Percentiles rank a stretch among this genome's conserved stretches.
Conservation (phyloP, 208 protist genomes). For the Leishmania braziliensis region DNA sequence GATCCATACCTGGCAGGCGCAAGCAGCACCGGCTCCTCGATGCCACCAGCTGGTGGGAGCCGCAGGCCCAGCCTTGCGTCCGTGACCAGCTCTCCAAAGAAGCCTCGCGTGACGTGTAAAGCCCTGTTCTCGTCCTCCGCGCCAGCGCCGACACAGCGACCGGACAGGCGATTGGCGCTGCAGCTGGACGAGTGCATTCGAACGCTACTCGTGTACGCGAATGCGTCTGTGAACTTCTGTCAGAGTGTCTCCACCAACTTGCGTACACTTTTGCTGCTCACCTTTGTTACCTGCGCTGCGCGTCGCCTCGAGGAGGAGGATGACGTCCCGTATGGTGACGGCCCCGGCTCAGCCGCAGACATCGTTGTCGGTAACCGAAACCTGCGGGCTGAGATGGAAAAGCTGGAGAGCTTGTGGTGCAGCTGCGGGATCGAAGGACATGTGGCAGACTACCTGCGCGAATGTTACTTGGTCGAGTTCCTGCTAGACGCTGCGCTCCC, state of each 20-base stretch:
- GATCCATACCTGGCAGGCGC: slow-evolving; percentile 11
- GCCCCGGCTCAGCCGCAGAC: slow-evolving; percentile 11
- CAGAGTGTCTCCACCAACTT: slow-evolving; percentile 53
- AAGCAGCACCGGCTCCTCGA: background rate
- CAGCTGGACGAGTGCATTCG: slow-evolving; percentile 74
- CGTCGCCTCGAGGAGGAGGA: slow-evolving; percentile 49
- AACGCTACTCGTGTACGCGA: slow-evolving; percentile 81
- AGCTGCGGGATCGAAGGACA: slow-evolving; percentile 51
- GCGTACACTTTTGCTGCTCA: slow-evolving; percentile 56
- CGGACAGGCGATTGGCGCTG: slow-evolving; percentile 35
- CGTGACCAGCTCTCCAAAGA: background rate
- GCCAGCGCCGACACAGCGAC: slow-evolving; percentile 38
- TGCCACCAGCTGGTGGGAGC: background rate
- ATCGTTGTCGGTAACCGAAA: slow-evolving; percentile 37
- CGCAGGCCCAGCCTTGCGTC: background rate
- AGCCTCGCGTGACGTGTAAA: background rate
- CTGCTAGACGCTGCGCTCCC: slow-evolving; percentile 88
- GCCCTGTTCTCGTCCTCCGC: slow-evolving; percentile 34
- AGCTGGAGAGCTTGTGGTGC: slow-evolving; percentile 45
- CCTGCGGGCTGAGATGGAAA: slow-evolving; percentile 55
- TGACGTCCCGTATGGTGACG: slow-evolving; percentile 14
- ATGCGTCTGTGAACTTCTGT: slow-evolving; percentile 64
- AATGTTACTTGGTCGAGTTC: slow-evolving; percentile 84
- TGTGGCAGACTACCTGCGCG: slow-evolving; percentile 46
- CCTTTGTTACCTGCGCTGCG: slow-evolving; percentile 67